Evolutionary conservation across 352 stramenopile species (phyloP), one percentile per base, ranked within the genome.

Genomic region (Pythium folliculosum): DNA sequence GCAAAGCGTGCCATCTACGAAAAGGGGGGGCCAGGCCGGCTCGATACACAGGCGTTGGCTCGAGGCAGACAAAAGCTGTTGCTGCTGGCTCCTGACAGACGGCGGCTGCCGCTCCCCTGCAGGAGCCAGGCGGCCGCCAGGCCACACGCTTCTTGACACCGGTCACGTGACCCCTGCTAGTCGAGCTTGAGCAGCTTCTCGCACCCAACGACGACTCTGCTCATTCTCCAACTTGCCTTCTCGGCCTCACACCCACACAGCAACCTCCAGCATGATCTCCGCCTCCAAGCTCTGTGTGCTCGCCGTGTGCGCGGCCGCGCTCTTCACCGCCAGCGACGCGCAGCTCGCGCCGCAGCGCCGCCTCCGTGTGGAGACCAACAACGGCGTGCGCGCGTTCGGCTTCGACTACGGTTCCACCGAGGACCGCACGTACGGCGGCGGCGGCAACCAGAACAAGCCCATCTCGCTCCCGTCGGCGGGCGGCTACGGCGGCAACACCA

Each of bases 281-380:
- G 47, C 22, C 25, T 59, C 52, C 52, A 59, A 59, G 52, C 52
- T 45, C 52, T 47, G 47, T 17, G 47, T 53, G 12, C 47, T 53
- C 22, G 47, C 22, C 14, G 47, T 32, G 19, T 53, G 47, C 47
- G 47, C 21, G 14, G 47, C 22, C 21, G 47, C 47, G 47, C 47
- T 53, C 47, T 32, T 53, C 32, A 21, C 25, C 25, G 17, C 52
- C 8, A 17, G 25, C 19, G 52, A 59, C 7, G 27, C 27, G 6
- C 52, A 40, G 17, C 44, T 32, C 47, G 21, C 14, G 17, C 14
- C 32, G 17, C 52, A 45, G 52, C 52, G 52, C n/a, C 52, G 52
- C 48, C 52, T 59, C 27, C 52, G 52, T 19, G 27, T 30, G 3
- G 27, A 59, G 32, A 59, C 32, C 19, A 19, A 59, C 52, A 30